A percentile compares a stretch with the other conserved stretches of the same genome.
phyloP scores from a whole-genome alignment of 768 basidiomycete genomes.

The Strobilomyces confusus region DNA sequence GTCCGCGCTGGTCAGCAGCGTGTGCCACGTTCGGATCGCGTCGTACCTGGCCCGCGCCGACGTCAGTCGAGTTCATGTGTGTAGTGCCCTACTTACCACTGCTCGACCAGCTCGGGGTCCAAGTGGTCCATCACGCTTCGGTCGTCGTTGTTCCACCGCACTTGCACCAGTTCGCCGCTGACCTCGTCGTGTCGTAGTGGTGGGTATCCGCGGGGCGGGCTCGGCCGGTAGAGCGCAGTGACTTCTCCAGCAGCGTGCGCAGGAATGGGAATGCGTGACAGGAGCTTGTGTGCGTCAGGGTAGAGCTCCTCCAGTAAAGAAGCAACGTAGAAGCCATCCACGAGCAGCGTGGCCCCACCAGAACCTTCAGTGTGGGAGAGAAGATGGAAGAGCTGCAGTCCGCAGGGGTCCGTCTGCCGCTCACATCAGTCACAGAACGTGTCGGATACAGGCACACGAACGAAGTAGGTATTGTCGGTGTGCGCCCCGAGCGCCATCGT shows the following conservation, averaged over 20 bases:
- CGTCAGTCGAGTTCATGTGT: background rate
- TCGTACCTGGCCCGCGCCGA: conserved; percentile 57
- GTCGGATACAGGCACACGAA: conserved; percentile 11
- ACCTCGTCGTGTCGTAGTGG: conserved; percentile 62
- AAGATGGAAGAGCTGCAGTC: conserved; percentile 94
- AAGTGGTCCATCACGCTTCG: conserved; percentile 73
- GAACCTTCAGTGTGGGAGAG: conserved; percentile 76
- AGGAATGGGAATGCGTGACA: conserved; percentile 66
- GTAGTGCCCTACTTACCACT: conserved; percentile 47
- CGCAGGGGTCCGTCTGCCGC: conserved; percentile 82
- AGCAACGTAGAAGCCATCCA: conserved; percentile 93
- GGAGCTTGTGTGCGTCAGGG: conserved; percentile 64
- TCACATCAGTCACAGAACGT: conserved; percentile 11
- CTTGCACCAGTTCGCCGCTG: conserved; percentile 62
- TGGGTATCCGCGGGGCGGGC: conserved; percentile 60
- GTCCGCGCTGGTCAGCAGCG: conserved; percentile 68
- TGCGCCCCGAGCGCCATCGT: conserved; percentile 84
- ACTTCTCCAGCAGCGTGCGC: conserved; percentile 88
- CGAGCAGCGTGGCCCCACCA: conserved; percentile 88
- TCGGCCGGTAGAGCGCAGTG: conserved; percentile 51
- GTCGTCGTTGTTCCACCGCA: conserved; percentile 95
- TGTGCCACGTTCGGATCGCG: conserved; percentile 77
- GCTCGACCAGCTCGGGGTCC: conserved; percentile 57
- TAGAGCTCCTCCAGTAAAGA: conserved; percentile 69
- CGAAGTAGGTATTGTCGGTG: conserved; percentile 63